phyloP scores from a whole-genome alignment of 2,329 filamentous ascomycete genomes.

The Arachnopeziza araneosa region DNA sequence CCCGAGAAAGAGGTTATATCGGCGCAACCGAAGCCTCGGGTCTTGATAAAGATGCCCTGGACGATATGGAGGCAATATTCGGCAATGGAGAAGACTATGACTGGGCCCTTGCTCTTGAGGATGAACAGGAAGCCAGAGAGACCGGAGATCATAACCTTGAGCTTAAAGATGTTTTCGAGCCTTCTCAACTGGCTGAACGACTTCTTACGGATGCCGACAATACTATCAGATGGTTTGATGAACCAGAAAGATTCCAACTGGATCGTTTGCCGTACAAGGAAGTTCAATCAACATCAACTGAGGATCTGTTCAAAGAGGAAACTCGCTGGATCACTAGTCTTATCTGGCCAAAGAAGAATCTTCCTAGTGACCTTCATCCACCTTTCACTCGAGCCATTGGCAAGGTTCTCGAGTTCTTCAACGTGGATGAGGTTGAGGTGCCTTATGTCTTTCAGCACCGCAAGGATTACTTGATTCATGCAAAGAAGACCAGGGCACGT shows the following conservation, averaged over 20 bases:
- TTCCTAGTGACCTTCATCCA: constrained; percentile 59
- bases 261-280: constrained; percentile 85
- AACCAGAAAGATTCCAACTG: constrained; percentile 91
- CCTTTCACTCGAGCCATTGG: constrained; percentile 85
- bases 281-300: constrained; percentile 58
- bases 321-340: constrained; percentile 86
- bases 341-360: constrained; percentile 79
- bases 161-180: constrained; percentile 97
- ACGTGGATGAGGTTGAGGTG: constrained; percentile 89
- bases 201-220: constrained; percentile 96
- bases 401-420: constrained; percentile 92
- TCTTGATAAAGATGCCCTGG: constrained; percentile 84
- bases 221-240: constrained; percentile 77
- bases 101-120: constrained; percentile 86
- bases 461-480: constrained; percentile 94
- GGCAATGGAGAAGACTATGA: constrained; percentile 94
- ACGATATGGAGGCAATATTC: constrained; percentile 95
- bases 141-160: constrained; percentile 80
- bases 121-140: constrained; percentile 73
- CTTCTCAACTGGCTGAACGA: constrained; percentile 87
- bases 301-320: constrained; percentile 87
- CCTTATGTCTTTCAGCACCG: constrained; percentile 98
- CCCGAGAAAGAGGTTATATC: constrained; percentile 62
- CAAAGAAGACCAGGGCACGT: constrained; percentile 60
- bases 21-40: constrained; percentile 75